Conservation (phyloP, 2,329 filamentous ascomycete species). For the Talaromyces amestolkiae region DNA sequence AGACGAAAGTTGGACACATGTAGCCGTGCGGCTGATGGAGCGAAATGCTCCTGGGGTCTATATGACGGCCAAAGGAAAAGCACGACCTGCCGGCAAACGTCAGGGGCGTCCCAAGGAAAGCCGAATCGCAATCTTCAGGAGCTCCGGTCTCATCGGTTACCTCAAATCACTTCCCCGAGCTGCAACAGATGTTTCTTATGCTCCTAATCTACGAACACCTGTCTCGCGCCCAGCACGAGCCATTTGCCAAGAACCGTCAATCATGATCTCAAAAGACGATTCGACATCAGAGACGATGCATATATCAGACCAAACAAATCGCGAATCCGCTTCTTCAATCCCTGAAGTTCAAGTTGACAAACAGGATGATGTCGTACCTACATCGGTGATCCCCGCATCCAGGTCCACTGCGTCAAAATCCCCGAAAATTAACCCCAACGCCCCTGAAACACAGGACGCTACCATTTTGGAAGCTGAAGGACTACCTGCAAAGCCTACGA, state of each 20-base stretch:
- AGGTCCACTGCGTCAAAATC: neutral
- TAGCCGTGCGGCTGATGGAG: conserved; percentile 37
- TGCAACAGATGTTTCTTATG: neutral
- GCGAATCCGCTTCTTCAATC: neutral
- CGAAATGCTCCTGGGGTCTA: conserved; percentile 41
- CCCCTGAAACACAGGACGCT: neutral
- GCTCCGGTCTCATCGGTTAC: conserved; percentile 19
- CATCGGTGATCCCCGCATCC: neutral
- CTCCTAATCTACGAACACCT: neutral
- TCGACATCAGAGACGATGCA: neutral
- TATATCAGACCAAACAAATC: neutral
- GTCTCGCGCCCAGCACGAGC: neutral
- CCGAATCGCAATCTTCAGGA: conserved; percentile 42
- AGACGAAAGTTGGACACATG: conserved; percentile 44
- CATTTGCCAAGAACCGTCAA: neutral
- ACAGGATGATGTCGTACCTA: neutral
- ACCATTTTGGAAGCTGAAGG: neutral
- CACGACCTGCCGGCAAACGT: conserved; percentile 37
- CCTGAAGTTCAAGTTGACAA: neutral
- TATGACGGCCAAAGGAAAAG: conserved; percentile 39
- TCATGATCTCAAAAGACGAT: neutral
- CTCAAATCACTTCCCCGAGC: conserved; percentile 8
- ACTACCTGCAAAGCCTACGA: neutral
- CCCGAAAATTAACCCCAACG: neutral
- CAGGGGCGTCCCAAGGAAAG: conserved; percentile 40